Conservation (phyloP, 2,329 filamentous ascomycete genomes). For the Leptographium galeiforme region DNA sequence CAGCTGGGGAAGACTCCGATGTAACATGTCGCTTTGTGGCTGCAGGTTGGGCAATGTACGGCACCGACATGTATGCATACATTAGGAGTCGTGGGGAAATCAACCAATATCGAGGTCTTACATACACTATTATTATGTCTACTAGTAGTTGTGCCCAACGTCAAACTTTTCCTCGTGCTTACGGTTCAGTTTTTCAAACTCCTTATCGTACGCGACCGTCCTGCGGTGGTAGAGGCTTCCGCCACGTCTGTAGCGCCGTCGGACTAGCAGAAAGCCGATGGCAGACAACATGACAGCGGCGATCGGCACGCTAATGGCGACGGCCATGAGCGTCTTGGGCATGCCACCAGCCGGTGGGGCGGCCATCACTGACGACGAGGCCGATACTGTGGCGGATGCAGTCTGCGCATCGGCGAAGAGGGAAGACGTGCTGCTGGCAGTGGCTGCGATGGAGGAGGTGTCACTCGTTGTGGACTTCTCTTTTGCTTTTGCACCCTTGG, state of each 20-base stretch:
- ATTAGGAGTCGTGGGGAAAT: no score
- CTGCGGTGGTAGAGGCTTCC: neutral
- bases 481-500: no score
- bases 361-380: neutral
- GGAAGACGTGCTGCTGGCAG: neutral
- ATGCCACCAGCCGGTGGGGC: neutral
- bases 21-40: no score
- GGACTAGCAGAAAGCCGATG: slow-evolving; percentile 9
- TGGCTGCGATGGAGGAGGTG: neutral
- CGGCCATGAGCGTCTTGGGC: slow-evolving; percentile 9
- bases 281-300: slow-evolving; percentile 8
- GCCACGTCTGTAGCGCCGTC: slow-evolving; percentile 3
- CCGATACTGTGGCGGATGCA: neutral
- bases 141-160: slow-evolving; percentile 11
- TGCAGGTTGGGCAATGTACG: no score
- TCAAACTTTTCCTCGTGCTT: slow-evolving; percentile 14
- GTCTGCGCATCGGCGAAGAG: neutral
- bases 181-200: slow-evolving; percentile 14
- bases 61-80: no score
- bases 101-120: neutral
- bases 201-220: slow-evolving; percentile 11
- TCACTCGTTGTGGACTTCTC: no score
- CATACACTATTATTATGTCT: no score
- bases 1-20: no score
- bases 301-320: slow-evolving; percentile 10